phyloP scores from a whole-genome alignment of 805 yeast genomes.

The Metschnikowia shivogae region DNA sequence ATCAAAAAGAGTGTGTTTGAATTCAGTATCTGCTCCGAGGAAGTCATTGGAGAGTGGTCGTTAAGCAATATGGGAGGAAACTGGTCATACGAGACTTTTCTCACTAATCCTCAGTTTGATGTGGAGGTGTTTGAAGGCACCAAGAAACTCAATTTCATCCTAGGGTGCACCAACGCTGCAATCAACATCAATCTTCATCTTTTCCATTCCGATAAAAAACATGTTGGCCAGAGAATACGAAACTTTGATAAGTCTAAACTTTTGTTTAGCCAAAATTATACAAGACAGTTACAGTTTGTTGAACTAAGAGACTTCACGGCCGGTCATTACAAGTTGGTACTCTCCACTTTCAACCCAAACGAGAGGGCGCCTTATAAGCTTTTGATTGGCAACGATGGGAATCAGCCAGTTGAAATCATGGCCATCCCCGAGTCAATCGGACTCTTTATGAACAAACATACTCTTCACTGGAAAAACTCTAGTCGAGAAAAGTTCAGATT shows the following conservation, averaged over 20 bases:
- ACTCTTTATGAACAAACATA: conserved; percentile 23
- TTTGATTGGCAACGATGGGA: conserved; percentile 22
- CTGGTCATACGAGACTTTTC: conserved; percentile 44
- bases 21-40: conserved; percentile 6
- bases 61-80: conserved; percentile 49
- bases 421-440: conserved; percentile 31
- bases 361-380: conserved; percentile 29
- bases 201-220: conserved; percentile 34
- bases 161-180: conserved; percentile 16
- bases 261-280: conserved; percentile 29
- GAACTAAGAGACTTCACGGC: conserved; percentile 21
- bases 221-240: conserved; percentile 19
- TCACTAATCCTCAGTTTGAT: conserved; percentile 53
- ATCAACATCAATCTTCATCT: conserved; percentile 40
- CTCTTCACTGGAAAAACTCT: conserved; percentile 36
- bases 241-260: conserved; percentile 21
- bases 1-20: conserved; percentile 27
- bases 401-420: conserved; percentile 5
- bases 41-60: conserved; percentile 44
- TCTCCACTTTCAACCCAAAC: conserved; percentile 42
- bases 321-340: conserved; percentile 42
- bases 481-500: conserved; percentile 37
- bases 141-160: conserved; percentile 13
- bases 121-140: conserved; percentile 18
- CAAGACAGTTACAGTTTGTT: conserved; percentile 30